phyloP scores from a whole-genome alignment of 1,284 basidiomycete genomes.

The Rugosomyces carneus region DNA sequence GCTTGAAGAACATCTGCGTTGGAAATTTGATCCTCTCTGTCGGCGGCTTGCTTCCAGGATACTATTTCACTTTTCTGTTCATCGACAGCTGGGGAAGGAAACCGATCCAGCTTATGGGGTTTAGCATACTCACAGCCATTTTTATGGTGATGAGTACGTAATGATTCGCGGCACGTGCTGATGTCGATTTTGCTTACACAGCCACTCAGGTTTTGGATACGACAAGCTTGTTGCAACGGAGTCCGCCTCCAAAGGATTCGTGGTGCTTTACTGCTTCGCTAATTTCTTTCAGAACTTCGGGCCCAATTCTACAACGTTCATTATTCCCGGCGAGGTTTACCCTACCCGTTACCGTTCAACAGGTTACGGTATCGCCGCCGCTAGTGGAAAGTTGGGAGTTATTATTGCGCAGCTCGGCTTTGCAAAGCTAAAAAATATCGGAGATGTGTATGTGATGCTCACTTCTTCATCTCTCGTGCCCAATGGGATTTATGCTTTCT shows the following conservation, averaged over 20 bases:
- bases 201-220: constrained; percentile 61
- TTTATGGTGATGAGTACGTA: constrained; percentile 54
- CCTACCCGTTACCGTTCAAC: constrained; percentile 84
- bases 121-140: constrained; percentile 59
- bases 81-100: constrained; percentile 72
- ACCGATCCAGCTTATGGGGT: constrained; percentile 77
- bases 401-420: constrained; percentile 81
- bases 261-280: constrained; percentile 72
- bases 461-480: no score
- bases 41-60: constrained; percentile 71
- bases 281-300: constrained; percentile 77
- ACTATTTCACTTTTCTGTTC: constrained; percentile 65
- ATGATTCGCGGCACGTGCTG: not conserved
- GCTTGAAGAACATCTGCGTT: constrained; percentile 47
- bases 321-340: constrained; percentile 83
- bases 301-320: constrained; percentile 78
- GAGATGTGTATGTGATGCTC: constrained; percentile 63
- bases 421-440: constrained; percentile 62
- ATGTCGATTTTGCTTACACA: not conserved
- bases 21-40: constrained; percentile 68
- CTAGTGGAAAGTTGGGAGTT: constrained; percentile 78
- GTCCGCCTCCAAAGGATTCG: constrained; percentile 56
- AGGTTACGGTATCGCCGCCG: constrained; percentile 84
- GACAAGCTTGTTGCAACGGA: constrained; percentile 54
- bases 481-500: not conserved